These are phyloP conservation scores for Didymella segeticola DNA, from an alignment of 2,329 filamentous ascomycete genomes.

Conservation along the genomic window DNA sequence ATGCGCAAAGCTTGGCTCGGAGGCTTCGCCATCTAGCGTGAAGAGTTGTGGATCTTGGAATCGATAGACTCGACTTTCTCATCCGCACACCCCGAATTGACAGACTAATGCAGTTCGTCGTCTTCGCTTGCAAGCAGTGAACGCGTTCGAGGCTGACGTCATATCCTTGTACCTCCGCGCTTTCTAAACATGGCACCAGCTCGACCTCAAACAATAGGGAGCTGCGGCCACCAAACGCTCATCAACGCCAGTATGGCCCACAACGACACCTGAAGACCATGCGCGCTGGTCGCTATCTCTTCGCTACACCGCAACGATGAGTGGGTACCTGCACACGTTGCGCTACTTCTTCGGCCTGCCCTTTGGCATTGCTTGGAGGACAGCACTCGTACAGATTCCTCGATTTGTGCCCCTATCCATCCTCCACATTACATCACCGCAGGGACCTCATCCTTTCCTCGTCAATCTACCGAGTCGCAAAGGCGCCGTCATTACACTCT, in stretches of 20 bases:
- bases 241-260: neutral
- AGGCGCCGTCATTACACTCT: constrained; percentile 48
- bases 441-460: constrained; percentile 52
- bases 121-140: neutral
- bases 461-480: constrained; percentile 50
- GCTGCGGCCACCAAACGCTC: constrained; percentile 13
- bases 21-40: constrained; percentile 8
- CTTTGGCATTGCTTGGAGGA: constrained; percentile 46
- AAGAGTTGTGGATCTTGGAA: constrained; percentile 1
- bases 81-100: constrained; percentile 10
- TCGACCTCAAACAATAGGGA: constrained; percentile 12
- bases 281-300: neutral
- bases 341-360: constrained; percentile 48
- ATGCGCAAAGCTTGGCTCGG: constrained; percentile 9
- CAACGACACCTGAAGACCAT: constrained; percentile 4
- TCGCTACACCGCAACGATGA: constrained; percentile 32
- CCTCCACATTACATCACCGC: constrained; percentile 48
- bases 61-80: constrained; percentile 4
- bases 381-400: constrained; percentile 46
- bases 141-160: constrained; percentile 5
- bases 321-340: constrained; percentile 38
- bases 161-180: constrained; percentile 3
- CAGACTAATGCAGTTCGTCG: neutral
- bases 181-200: constrained; percentile 11
- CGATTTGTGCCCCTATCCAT: constrained; percentile 47